Conservation (phyloP, 2,329 filamentous ascomycete species). For the Basipetospora chlamydospora region DNA sequence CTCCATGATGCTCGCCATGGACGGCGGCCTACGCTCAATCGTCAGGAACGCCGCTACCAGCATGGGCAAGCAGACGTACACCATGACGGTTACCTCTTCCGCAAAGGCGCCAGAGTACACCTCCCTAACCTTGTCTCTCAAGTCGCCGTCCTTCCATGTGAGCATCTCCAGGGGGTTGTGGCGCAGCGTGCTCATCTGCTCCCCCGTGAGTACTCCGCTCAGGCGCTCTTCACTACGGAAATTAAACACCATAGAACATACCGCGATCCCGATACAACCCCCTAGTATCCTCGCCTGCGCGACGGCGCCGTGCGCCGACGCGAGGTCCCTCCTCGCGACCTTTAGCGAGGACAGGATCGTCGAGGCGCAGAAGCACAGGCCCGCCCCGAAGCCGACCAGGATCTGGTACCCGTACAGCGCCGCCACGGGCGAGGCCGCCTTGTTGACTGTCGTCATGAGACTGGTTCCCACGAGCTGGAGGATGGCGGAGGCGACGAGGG, state of each 20-base stretch:
- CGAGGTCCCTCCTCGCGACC: conserved; percentile 33
- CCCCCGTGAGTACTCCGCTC: conserved; percentile 17
- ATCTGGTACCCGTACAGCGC: conserved; percentile 39
- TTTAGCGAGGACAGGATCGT: conserved; percentile 41
- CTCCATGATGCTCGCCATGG: conserved; percentile 18
- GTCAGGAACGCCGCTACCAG: conserved; percentile 28
- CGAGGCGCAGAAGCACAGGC: conserved; percentile 39
- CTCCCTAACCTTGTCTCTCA: conserved; percentile 15
- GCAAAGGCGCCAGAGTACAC: conserved; percentile 32
- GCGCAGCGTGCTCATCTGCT: conserved; percentile 26
- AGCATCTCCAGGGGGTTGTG: conserved; percentile 26
- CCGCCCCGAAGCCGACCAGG: conserved; percentile 44
- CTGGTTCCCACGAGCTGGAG: conserved; percentile 38
- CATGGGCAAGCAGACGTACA: conserved; percentile 26
- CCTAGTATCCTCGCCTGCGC: conserved; percentile 46
- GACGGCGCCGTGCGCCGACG: conserved; percentile 43
- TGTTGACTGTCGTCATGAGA: conserved; percentile 30
- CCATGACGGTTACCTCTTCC: conserved; percentile 30
- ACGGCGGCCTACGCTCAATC: conserved; percentile 25
- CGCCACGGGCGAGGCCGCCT: conserved; percentile 17
- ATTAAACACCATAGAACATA: conserved; percentile 46
- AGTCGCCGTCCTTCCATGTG: conserved; percentile 15
- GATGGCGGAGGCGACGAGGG: conserved; percentile 31
- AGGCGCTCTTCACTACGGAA: conserved; percentile 24
- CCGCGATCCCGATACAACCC: conserved; percentile 41